Evolutionary conservation across 331 rosid genomes (phyloP).

Genomic region (Phaseolus coccineus): DNA sequence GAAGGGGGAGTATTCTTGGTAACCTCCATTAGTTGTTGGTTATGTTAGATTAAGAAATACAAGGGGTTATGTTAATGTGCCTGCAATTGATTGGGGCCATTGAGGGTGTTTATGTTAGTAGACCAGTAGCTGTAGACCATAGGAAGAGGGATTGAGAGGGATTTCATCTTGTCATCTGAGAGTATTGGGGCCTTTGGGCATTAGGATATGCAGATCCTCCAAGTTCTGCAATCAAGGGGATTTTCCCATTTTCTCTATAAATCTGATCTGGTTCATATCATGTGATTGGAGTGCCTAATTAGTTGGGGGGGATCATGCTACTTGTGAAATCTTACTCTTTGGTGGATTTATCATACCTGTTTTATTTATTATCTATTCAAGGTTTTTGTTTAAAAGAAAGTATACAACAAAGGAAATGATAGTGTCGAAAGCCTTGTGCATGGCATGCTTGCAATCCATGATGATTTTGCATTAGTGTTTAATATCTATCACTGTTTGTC

Average conservation of each 20-base stretch:
- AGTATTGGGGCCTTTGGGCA: no score
- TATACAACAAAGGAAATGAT: slow-evolving; percentile 6
- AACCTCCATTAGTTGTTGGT: no score
- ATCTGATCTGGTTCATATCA: no score
- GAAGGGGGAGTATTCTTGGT: neutral
- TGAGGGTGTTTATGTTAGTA: no score
- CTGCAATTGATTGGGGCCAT: no score
- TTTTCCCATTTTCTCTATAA: no score
- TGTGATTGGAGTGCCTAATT: neutral
- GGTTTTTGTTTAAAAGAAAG: neutral
- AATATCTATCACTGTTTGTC: slow-evolving; percentile 41
- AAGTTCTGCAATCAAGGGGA: no score
- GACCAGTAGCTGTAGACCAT: no score
- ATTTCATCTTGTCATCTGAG: no score
- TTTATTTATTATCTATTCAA: neutral
- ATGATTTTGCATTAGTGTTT: slow-evolving; percentile 32
- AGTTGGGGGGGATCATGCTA: slow-evolving; percentile 17
- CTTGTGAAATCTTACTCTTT: neutral
- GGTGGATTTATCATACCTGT: neutral
- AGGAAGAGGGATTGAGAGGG: no score
- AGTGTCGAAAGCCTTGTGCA: neutral
- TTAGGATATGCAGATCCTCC: no score
- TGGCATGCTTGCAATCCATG: slow-evolving; percentile 20
- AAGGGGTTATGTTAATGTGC: no score
- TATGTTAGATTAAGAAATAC: neutral